Evolutionary conservation across 345 rosid species (phyloP).

Genomic region (Rhodomyrtus tomentosa): DNA sequence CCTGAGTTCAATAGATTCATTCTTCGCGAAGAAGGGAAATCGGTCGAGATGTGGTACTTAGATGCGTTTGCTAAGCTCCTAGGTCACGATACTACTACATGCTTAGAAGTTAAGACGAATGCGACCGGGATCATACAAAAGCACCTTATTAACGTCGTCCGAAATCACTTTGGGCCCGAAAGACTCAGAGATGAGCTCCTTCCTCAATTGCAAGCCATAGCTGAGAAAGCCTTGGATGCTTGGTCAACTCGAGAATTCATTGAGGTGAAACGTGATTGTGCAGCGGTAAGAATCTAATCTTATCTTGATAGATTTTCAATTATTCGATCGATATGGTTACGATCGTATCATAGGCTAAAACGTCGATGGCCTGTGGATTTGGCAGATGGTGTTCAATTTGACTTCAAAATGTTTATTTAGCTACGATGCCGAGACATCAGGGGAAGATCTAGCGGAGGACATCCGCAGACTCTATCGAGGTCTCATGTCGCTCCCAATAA

Average conservation of each 20-base stretch:
- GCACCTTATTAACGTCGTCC: conserved; percentile 17
- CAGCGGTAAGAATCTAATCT: conserved; percentile 2
- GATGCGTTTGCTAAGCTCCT: conserved; percentile 19
- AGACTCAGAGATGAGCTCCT: conserved; percentile 9
- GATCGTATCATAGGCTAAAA: background rate
- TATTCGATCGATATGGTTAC: background rate
- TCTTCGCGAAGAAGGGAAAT: conserved; percentile 30
- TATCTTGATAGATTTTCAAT: background rate
- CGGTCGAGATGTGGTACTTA: conserved; percentile 16
- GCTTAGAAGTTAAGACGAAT: background rate
- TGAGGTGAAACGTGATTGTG: conserved; percentile 16
- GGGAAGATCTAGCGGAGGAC: conserved; percentile 5
- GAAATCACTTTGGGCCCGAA: conserved; percentile 21
- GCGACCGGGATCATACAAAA: conserved; percentile 19
- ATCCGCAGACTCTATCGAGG: conserved; percentile 15
- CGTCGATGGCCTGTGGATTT: background rate
- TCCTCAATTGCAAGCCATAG: conserved; percentile 3
- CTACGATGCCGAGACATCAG: conserved; percentile 4
- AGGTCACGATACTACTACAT: conserved; percentile 13
- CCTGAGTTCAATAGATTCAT: conserved; percentile 22
- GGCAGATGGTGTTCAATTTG: conserved; percentile 24
- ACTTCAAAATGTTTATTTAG: conserved; percentile 15
- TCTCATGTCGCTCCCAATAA: conserved; percentile 19
- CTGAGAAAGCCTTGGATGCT: conserved; percentile 5
- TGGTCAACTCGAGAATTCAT: conserved; percentile 11